phyloP scores from a whole-genome alignment of 257 asterid genomes.

The Capsicum pubescens region DNA sequence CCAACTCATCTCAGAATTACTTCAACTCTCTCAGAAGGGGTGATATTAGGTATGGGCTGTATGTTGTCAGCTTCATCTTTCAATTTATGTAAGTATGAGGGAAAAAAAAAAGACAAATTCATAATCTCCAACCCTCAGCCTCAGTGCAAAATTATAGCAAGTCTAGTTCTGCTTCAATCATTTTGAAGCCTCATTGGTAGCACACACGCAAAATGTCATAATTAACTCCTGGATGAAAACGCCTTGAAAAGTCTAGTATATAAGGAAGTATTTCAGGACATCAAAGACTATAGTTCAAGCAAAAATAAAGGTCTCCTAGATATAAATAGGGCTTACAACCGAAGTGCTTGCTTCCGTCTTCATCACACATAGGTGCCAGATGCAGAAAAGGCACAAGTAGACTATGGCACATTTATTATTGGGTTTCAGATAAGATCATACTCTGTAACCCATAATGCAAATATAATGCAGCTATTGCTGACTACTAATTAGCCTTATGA shows the following conservation, averaged over 20 bases:
- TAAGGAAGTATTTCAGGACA: background rate
- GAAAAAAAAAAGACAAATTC: background rate
- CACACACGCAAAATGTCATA: background rate
- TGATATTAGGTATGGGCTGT: background rate
- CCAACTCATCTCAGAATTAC: background rate
- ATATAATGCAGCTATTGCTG: background rate
- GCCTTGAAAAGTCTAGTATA: background rate
- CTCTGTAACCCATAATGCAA: background rate
- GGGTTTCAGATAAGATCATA: background rate
- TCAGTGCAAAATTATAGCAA: background rate
- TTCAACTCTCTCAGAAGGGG: background rate
- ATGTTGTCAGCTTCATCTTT: background rate
- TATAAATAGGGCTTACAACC: background rate
- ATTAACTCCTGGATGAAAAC: background rate
- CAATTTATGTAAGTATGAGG: background rate
- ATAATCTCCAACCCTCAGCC: background rate
- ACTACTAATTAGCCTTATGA: background rate
- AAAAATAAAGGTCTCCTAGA: constrained; percentile 9
- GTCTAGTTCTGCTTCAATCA: constrained; percentile 1
- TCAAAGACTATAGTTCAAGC: background rate
- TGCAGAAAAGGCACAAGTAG: background rate
- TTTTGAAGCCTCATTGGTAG: background rate
- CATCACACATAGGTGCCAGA: background rate
- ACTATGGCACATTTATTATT: background rate
- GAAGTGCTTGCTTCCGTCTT: background rate